phyloP scores from a whole-genome alignment of 768 basidiomycete genomes.

The Lactifluus echinatus region DNA sequence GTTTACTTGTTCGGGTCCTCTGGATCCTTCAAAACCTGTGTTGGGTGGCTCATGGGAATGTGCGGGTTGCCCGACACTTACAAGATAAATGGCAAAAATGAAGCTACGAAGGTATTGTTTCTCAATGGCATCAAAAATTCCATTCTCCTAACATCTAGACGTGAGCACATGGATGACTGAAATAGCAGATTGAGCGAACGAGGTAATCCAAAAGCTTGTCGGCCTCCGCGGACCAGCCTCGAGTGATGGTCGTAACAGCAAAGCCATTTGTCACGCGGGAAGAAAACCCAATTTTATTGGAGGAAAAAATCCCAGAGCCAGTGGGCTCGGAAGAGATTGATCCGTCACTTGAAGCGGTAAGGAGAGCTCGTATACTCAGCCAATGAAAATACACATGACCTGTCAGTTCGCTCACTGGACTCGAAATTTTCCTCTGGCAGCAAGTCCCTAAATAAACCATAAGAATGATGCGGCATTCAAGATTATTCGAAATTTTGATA shows the following conservation, averaged over 20 bases:
- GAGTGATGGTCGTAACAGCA: slow-evolving; percentile 63
- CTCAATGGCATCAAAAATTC: slow-evolving; percentile 80
- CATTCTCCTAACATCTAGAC: slow-evolving; percentile 50
- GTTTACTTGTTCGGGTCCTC: slow-evolving; percentile 77
- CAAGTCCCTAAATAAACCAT: slow-evolving; percentile 42
- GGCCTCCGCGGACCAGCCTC: slow-evolving; percentile 75
- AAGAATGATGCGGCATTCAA: slow-evolving; percentile 4
- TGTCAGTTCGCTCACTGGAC: slow-evolving; percentile 7
- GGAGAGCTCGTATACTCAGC: slow-evolving; percentile 34
- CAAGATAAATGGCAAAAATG: slow-evolving; percentile 79
- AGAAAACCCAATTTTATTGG: slow-evolving; percentile 24
- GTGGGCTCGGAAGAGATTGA: slow-evolving; percentile 28
- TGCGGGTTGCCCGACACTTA: slow-evolving; percentile 29
- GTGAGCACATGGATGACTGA: slow-evolving; percentile 2
- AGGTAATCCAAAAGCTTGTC: slow-evolving; percentile 76
- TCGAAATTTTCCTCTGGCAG: slow-evolving; percentile 75
- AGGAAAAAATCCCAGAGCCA: slow-evolving; percentile 32
- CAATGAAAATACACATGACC: too few species aligned
- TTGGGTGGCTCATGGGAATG: neutral
- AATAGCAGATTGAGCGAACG: slow-evolving; percentile 34
- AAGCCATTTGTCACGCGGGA: slow-evolving; percentile 49
- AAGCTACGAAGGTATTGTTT: slow-evolving; percentile 80
- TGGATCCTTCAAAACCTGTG: slow-evolving; percentile 47
- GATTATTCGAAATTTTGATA: slow-evolving; percentile 9
- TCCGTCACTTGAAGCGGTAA: slow-evolving; percentile 36